These are phyloP conservation scores for Ganoderma boninense DNA, from an alignment of 1,284 basidiomycete species.

Conservation along the genomic window DNA sequence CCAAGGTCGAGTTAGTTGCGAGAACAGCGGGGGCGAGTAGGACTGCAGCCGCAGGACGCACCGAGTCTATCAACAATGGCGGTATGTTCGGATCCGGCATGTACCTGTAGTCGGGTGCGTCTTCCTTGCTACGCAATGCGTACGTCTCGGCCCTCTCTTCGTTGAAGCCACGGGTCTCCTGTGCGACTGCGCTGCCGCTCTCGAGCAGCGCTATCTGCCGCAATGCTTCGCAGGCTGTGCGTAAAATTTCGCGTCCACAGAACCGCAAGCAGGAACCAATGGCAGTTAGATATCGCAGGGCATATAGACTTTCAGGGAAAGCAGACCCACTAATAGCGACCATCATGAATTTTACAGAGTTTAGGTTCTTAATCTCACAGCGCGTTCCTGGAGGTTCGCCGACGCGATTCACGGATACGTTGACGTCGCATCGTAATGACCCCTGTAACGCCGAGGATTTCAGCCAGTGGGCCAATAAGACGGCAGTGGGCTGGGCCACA, in stretches of 20 bases:
- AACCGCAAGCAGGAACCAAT: not conserved
- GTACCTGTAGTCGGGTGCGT: slow-evolving; percentile 95
- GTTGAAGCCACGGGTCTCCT: slow-evolving; percentile 94
- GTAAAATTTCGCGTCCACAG: not conserved
- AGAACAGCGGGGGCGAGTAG: not conserved
- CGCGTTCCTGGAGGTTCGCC: slow-evolving; percentile 81
- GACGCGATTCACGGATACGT: slow-evolving; percentile 85
- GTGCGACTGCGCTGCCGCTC: slow-evolving; percentile 58
- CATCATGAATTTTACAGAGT: slow-evolving; percentile 89
- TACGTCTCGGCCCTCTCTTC: slow-evolving; percentile 86
- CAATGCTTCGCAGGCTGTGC: slow-evolving; percentile 69
- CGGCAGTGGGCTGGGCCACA: not conserved
- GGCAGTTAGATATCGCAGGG: slow-evolving; percentile 12
- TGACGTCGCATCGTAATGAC: slow-evolving; percentile 94
- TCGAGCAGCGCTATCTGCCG: slow-evolving; percentile 76
- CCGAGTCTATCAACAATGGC: slow-evolving; percentile 72
- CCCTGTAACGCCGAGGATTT: slow-evolving; percentile 60
- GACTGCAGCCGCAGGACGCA: slow-evolving; percentile 34
- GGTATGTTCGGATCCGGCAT: slow-evolving; percentile 98
- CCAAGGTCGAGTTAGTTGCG: slow-evolving; percentile 1
- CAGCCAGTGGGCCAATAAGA: not conserved
- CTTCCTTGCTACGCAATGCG: slow-evolving; percentile 88
- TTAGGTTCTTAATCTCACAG: slow-evolving; percentile 98
- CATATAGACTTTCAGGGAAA: not conserved
- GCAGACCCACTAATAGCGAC: slow-evolving; percentile 82